Percentiles rank a stretch among this genome's conserved stretches.
Evolutionary conservation across 768 basidiomycete species (phyloP).

Genomic region (Tubosaeta sp.): DNA sequence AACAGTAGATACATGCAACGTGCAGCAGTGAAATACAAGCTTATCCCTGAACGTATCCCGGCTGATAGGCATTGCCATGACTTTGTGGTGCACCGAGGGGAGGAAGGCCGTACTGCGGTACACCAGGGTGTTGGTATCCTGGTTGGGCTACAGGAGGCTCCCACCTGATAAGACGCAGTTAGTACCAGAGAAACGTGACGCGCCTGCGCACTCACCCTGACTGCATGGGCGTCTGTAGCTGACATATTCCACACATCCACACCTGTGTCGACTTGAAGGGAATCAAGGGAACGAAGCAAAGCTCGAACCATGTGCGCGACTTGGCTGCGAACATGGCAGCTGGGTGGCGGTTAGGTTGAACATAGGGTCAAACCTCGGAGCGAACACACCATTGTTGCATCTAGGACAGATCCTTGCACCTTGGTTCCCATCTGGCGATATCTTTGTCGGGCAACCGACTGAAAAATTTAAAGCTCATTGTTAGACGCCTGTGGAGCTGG

Average conservation of each 20-base stretch:
- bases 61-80: constrained; percentile 25
- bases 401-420: constrained; percentile 59
- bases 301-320: constrained; percentile 67
- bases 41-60: constrained; percentile 24
- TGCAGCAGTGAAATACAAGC: not conserved
- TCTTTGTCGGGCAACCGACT: constrained; percentile 66
- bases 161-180: constrained; percentile 22
- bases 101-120: constrained; percentile 11
- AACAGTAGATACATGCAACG: not conserved
- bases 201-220: constrained; percentile 38
- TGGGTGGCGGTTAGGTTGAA: constrained; percentile 18
- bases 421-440: constrained; percentile 52
- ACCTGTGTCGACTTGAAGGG: constrained; percentile 59
- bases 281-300: constrained; percentile 70
- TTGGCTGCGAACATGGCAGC: constrained; percentile 61
- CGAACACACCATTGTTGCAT: constrained; percentile 64
- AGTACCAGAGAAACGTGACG: not conserved
- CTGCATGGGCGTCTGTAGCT: constrained; percentile 53
- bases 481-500: constrained; percentile 11
- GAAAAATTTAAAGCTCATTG: not conserved
- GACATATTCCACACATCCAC: constrained; percentile 71
- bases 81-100: constrained; percentile 6
- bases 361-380: not conserved
- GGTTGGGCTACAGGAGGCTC: constrained; percentile 33
- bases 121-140: constrained; percentile 37